Percentiles rank a stretch among this genome's conserved stretches.
These are phyloP conservation scores for Rhodotorula sp. DNA, from an alignment of 1,284 basidiomycete species.

Conservation along the genomic window DNA sequence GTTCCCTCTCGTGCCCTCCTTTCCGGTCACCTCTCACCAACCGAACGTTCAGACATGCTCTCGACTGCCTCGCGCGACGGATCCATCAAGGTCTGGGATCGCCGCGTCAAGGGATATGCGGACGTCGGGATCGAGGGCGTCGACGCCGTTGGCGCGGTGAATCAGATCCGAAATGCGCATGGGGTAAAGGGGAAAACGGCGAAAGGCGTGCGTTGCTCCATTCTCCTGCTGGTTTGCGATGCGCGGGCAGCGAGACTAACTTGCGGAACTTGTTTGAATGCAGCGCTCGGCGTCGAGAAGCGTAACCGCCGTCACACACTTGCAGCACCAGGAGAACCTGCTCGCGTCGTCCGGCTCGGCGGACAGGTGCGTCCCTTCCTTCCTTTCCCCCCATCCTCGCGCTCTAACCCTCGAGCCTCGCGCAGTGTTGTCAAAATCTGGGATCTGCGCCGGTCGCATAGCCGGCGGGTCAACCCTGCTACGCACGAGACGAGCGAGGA, in stretches of 20 bases:
- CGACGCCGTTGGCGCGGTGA: conserved; percentile 28
- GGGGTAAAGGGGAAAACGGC: conserved; percentile 24
- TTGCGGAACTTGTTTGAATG: background rate
- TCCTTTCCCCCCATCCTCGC: background rate
- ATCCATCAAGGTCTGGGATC: conserved; percentile 45
- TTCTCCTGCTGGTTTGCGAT: background rate
- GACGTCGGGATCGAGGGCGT: conserved; percentile 11
- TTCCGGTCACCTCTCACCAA: background rate
- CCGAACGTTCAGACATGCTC: conserved; percentile 33
- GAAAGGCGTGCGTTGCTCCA: conserved; percentile 18
- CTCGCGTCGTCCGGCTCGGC: conserved; percentile 45
- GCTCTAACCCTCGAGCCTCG: background rate
- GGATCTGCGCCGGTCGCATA: conserved; percentile 45
- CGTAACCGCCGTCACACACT: conserved; percentile 42
- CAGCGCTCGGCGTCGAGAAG: conserved; percentile 38
- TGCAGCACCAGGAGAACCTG: conserved; percentile 42
- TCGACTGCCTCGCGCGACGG: conserved; percentile 47
- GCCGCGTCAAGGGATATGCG: conserved; percentile 29
- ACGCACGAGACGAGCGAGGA: conserved; percentile 41
- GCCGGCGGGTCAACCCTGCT: conserved; percentile 45
- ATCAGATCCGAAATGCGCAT: conserved; percentile 44
- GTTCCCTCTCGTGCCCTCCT: background rate
- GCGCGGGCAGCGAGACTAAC: background rate
- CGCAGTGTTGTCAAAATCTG: conserved; percentile 44
- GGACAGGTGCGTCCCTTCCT: conserved; percentile 30